These are phyloP conservation scores for Tylopilus felleus DNA, from an alignment of 768 basidiomycete genomes.

Conservation along the genomic window DNA sequence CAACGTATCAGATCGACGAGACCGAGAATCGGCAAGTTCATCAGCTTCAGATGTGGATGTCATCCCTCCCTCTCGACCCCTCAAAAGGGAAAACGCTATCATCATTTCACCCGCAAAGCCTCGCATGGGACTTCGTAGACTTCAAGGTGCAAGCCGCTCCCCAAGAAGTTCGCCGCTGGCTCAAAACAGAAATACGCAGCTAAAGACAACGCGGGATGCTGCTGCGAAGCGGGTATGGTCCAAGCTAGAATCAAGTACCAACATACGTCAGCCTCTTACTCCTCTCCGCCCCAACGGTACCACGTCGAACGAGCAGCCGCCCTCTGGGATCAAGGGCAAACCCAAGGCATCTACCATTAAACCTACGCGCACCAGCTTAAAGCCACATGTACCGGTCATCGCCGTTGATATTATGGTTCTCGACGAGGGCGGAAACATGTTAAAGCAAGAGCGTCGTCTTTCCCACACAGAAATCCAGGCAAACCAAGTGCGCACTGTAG, in stretches of 20 bases:
- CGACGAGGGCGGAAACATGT: constrained; percentile 54
- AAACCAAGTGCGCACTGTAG: constrained; percentile 25
- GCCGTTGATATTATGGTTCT: constrained; percentile 66
- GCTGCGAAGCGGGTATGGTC: constrained; percentile 14
- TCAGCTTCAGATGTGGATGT: constrained; percentile 37
- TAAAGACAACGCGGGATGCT: constrained; percentile 9
- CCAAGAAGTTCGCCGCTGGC: constrained; percentile 16
- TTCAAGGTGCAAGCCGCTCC: constrained; percentile 13
- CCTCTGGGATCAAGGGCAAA: constrained; percentile 24
- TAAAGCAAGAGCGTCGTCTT: constrained; percentile 60
- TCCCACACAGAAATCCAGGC: constrained; percentile 43
- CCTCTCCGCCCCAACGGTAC: constrained; percentile 35
- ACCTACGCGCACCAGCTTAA: constrained; percentile 28
- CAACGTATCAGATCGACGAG: constrained; percentile 37
- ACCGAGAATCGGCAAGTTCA: constrained; percentile 17
- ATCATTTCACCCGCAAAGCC: constrained; percentile 22
- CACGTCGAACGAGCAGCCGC: constrained; percentile 35
- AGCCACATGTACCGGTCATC: constrained; percentile 47
- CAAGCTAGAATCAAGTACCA: constrained; percentile 17
- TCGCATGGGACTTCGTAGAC: constrained; percentile 10
- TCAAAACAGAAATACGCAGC: constrained; percentile 29
- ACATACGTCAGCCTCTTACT: constrained; percentile 40
- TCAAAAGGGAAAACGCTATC: constrained; percentile 24
- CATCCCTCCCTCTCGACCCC: constrained; percentile 1
- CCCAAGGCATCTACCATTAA: constrained; percentile 14